Evolutionary conservation across 441 rosid genomes (phyloP), one percentile per base, ranked within the genome.

Genomic region (Adansonia rubrostipa): DNA sequence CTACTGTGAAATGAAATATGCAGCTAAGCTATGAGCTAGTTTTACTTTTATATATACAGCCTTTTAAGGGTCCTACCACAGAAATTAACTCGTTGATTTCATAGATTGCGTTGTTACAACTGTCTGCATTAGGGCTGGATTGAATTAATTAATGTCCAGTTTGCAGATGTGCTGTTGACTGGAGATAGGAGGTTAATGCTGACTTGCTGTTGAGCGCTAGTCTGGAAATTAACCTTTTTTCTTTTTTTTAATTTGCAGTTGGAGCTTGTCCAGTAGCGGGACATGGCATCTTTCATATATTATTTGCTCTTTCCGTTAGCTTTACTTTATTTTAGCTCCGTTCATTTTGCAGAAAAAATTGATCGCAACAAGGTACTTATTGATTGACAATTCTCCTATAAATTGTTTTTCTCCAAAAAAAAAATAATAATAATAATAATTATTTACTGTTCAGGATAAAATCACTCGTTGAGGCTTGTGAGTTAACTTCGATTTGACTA

Each of bases 231-330:
- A 28, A 28, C 33, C 33, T 28, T 6, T 45, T 68, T 67, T 20
- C 72, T 67, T 71, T 71, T 48, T 45, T 74, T 56, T 50, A 22
- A 71, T 33, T 15, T 28, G 78, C n/a, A 53, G 42, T 73, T 65
- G 74, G 77, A 75, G 78, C 50, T 80, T 75, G 83, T 82, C 78
- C 24, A 84, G 68, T 81, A 68, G 81, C n/a, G 73, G 63, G 82
- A 69, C 87, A 79, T 79, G 33, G 2, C 33, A 28, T 28, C 33
- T 28, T 28, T 28, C 3, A 28, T 28, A 28, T 28, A 28, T 28
- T 28, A 28, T 28, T 28, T 28, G 33, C 33, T 28, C 33, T 28
- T 28, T 28, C 33, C 33, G 1, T 28, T 28, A 28, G 33, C 33
- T 28, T 28, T 28, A 28, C 33, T 28, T 28, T 28, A 28, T 28